Conservation (phyloP, 805 yeast species). For the Torulaspora indica region DNA sequence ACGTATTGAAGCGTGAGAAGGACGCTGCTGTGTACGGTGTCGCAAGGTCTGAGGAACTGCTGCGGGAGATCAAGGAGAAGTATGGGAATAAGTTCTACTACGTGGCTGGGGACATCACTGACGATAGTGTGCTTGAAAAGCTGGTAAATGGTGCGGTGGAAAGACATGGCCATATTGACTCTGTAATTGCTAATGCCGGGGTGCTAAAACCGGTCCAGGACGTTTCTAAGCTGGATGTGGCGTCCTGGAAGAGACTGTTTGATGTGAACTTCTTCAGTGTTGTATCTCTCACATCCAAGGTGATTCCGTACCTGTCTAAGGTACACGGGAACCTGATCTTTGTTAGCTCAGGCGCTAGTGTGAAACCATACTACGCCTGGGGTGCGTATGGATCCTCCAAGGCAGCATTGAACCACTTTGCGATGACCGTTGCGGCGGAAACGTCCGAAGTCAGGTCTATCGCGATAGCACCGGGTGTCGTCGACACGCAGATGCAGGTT, state of each 20-base stretch:
- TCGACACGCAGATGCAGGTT: conserved; percentile 83
- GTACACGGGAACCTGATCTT: conserved; percentile 61
- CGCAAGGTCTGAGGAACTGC: conserved; percentile 56
- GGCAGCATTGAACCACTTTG: conserved; percentile 82
- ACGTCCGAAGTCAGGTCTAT: conserved; percentile 50
- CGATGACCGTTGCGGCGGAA: conserved; percentile 61
- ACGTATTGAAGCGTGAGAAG: conserved; percentile 37
- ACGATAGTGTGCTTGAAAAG: conserved; percentile 27
- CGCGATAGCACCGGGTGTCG: conserved; percentile 92
- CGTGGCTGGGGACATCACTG: conserved; percentile 58
- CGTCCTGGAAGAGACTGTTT: conserved; percentile 58
- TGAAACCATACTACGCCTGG: conserved; percentile 52
- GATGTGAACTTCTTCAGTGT: conserved; percentile 77
- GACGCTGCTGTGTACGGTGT: conserved; percentile 55
- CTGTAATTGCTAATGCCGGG: conserved; percentile 77
- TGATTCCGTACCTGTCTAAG: conserved; percentile 54
- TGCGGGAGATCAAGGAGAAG: conserved; percentile 42
- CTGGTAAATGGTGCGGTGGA: conserved; percentile 45
- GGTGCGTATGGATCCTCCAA: conserved; percentile 91
- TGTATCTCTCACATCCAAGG: conserved; percentile 49
- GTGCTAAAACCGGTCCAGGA: conserved; percentile 68
- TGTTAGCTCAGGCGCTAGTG: conserved; percentile 87
- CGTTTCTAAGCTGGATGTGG: conserved; percentile 42
- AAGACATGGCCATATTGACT: conserved; percentile 54
- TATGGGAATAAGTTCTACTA: conserved; percentile 50